Evolutionary conservation across 1,284 basidiomycete species (phyloP).

Genomic region (Rhodotorula sp.): DNA sequence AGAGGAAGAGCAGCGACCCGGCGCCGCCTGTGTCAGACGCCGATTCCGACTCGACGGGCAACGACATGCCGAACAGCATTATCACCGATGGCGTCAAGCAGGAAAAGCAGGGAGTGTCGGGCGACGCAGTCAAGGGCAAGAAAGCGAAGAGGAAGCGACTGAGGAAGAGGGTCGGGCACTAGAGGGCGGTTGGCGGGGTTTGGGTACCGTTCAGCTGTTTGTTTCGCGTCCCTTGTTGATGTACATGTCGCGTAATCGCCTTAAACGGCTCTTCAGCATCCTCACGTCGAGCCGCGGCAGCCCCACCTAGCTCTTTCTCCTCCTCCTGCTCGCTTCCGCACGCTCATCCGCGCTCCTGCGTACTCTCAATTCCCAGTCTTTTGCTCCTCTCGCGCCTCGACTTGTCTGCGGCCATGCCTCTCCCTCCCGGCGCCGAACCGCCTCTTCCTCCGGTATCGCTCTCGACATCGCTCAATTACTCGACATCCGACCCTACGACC

Average conservation of each 20-base stretch:
- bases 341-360: neutral
- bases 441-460: slow-evolving; percentile 19
- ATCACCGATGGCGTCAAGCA: neutral
- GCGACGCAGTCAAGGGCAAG: neutral
- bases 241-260: neutral
- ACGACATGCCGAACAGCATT: neutral
- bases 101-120: neutral
- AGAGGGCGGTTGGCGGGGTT: neutral
- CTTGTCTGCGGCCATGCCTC: slow-evolving; percentile 16
- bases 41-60: neutral
- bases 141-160: slow-evolving; percentile 8
- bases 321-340: no score
- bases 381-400: neutral
- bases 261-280: neutral
- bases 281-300: no score
- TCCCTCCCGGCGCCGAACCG: slow-evolving; percentile 35
- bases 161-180: slow-evolving; percentile 13
- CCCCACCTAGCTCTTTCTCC: neutral
- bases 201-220: no score
- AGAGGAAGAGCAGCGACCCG: neutral
- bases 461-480: slow-evolving; percentile 5
- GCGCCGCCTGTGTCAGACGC: neutral
- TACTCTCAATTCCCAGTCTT: no score
- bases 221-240: neutral
- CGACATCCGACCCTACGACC: slow-evolving; percentile 13